Conservation (phyloP, 306 rosid genomes). For the Prinsepia uniflora region DNA sequence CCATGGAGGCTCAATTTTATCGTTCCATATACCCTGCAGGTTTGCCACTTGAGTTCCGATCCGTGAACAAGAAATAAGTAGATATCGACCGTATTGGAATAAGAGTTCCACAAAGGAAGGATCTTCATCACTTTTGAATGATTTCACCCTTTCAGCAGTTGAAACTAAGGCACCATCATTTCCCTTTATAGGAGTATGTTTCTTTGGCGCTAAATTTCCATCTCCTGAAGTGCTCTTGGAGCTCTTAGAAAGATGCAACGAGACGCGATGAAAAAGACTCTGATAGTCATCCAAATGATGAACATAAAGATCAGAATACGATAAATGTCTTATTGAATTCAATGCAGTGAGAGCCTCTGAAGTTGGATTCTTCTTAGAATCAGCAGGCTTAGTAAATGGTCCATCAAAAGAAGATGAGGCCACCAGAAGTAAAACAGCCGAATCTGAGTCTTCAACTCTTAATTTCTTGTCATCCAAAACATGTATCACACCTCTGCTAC, state of each 20-base stretch:
- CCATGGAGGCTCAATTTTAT: slow-evolving; percentile 76
- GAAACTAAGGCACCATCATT: slow-evolving; percentile 42
- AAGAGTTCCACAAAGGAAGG: slow-evolving; percentile 86
- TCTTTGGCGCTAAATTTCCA: slow-evolving; percentile 23
- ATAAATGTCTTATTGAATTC: slow-evolving; percentile 38
- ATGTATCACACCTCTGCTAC: slow-evolving; percentile 47
- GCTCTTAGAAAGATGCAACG: slow-evolving; percentile 74
- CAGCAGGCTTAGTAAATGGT: slow-evolving; percentile 67
- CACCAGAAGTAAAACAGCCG: slow-evolving; percentile 66
- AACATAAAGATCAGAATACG: slow-evolving; percentile 65
- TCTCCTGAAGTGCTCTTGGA: slow-evolving; percentile 32
- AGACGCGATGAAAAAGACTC: slow-evolving; percentile 77
- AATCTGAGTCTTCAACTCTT: slow-evolving; percentile 69
- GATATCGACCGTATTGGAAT: slow-evolving; percentile 92
- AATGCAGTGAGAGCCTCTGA: slow-evolving; percentile 50
- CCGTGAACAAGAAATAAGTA: slow-evolving; percentile 77
- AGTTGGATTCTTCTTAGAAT: slow-evolving; percentile 75
- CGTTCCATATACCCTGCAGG: slow-evolving; percentile 94
- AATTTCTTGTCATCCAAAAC: slow-evolving; percentile 64
- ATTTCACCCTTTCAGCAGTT: slow-evolving; percentile 79
- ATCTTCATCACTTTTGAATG: slow-evolving; percentile 81
- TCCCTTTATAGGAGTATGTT: slow-evolving; percentile 25
- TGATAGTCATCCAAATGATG: slow-evolving; percentile 79
- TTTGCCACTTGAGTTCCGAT: slow-evolving; percentile 86
- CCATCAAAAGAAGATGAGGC: slow-evolving; percentile 81